Conservation (phyloP, 2,329 filamentous ascomycete species). For the Penicillium corylophilum region DNA sequence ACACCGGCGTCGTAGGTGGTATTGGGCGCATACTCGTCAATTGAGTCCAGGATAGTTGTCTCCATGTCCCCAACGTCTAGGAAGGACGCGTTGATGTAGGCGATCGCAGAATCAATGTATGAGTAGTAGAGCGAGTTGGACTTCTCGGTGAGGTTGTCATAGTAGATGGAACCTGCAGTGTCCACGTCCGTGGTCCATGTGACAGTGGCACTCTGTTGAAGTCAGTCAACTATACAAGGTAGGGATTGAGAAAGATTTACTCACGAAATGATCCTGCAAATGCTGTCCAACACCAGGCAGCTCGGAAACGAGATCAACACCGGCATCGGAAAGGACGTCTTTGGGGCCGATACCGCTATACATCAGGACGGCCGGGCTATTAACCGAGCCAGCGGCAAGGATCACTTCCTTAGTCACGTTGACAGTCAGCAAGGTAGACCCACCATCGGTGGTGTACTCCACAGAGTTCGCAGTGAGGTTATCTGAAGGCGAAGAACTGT, state of each 20-base stretch:
- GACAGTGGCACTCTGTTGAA: constrained; percentile 29
- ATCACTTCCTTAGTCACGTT: constrained; percentile 31
- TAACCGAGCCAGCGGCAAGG: constrained; percentile 52
- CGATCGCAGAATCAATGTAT: constrained; percentile 29
- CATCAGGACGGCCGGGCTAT: constrained; percentile 59
- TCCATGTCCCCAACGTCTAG: constrained; percentile 15
- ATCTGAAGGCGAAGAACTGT: constrained; percentile 20
- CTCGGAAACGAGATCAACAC: constrained; percentile 47
- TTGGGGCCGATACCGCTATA: constrained; percentile 60
- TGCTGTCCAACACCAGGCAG: constrained; percentile 52
- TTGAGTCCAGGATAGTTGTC: constrained; percentile 14
- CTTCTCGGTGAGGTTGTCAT: constrained; percentile 25
- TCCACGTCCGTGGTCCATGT: constrained; percentile 28
- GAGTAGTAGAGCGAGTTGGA: constrained; percentile 26
- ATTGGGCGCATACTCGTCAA: constrained; percentile 21
- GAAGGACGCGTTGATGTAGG: constrained; percentile 26
- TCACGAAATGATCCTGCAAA: constrained; percentile 50
- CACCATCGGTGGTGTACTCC: constrained; percentile 32
- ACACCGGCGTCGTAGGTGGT: constrained; percentile 26
- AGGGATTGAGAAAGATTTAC: not conserved
- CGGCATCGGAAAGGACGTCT: constrained; percentile 44
- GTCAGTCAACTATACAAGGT: constrained; percentile 3
- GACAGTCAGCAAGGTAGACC: constrained; percentile 24
- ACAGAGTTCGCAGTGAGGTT: constrained; percentile 33
- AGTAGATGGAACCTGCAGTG: constrained; percentile 33